Conservation (phyloP, 139 green algal species). For the Chlamydomonas sp. region DNA sequence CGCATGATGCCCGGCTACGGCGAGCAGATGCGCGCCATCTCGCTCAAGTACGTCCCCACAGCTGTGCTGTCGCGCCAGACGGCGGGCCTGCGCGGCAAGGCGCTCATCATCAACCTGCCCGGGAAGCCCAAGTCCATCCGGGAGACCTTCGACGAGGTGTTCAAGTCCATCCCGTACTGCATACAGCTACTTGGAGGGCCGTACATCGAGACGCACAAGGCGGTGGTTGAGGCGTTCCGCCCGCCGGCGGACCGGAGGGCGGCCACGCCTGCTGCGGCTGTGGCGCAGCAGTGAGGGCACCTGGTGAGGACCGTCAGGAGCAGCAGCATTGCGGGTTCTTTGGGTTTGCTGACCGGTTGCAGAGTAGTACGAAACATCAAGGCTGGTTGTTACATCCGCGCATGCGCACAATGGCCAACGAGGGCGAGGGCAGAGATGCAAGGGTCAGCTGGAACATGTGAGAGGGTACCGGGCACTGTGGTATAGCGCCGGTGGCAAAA, state of each 20-base stretch:
- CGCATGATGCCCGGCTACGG: conserved; percentile 94
- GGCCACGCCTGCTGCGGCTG: not conserved
- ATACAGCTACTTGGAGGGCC: conserved; percentile 78
- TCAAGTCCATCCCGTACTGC: conserved; percentile 90
- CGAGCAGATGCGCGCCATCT: conserved; percentile 93
- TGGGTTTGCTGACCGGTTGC: not conserved
- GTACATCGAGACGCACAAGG: conserved; percentile 78
- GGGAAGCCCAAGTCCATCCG: conserved; percentile 94
- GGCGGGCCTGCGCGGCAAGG: conserved; percentile 83
- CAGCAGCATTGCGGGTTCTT: not conserved
- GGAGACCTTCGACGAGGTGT: conserved; percentile 94
- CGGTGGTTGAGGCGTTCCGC: conserved; percentile 88
- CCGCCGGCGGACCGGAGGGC: conserved; percentile 62
- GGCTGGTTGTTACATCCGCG: no score
- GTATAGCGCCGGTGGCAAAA: no score
- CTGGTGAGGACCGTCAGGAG: not conserved
- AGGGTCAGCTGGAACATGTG: no score
- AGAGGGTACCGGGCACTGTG: no score
- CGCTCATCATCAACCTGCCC: conserved; percentile 91
- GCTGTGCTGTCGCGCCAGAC: conserved; percentile 93
- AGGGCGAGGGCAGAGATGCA: no score
- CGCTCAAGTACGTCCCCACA: conserved; percentile 91
- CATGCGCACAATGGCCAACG: no score
- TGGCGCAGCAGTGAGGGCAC: not conserved
- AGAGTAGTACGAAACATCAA: no score